phyloP scores from a whole-genome alignment of 192 early-diverging fungal species.

The Obelidium mucronatum region DNA sequence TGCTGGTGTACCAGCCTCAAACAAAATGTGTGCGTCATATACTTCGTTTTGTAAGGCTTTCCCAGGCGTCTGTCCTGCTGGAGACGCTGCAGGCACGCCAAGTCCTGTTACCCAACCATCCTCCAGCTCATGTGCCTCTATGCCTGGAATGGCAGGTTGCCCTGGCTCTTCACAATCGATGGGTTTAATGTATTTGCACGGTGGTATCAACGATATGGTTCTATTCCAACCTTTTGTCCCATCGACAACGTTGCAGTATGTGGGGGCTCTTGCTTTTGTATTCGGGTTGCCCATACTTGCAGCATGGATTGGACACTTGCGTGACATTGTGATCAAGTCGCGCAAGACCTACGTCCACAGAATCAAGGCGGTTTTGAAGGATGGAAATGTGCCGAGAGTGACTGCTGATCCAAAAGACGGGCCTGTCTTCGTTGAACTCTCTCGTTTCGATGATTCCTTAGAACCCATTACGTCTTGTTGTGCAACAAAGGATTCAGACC shows the following conservation, averaged over 20 bases:
- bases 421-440: neutral
- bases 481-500: neutral
- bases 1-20: too few relatives aligned
- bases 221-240: constrained; percentile 73
- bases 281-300: constrained; percentile 61
- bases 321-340: neutral
- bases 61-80: too few relatives aligned
- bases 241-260: constrained; percentile 53
- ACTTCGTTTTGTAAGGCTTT: too few relatives aligned
- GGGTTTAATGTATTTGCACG: constrained; percentile 68
- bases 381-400: neutral
- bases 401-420: neutral
- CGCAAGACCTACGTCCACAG: neutral
- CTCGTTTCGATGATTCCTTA: neutral
- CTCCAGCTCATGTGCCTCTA: neutral
- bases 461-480: neutral
- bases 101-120: too few relatives aligned
- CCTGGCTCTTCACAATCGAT: neutral
- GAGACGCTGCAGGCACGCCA: too few relatives aligned
- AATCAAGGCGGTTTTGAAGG: neutral
- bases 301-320: constrained; percentile 47
- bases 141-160: neutral
- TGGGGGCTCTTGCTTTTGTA: constrained; percentile 57
- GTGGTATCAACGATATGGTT: constrained; percentile 63
- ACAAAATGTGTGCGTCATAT: too few relatives aligned